Evolutionary conservation across 2,329 filamentous ascomycete genomes (phyloP).

Genomic region (Achaetomium macrosporum): DNA sequence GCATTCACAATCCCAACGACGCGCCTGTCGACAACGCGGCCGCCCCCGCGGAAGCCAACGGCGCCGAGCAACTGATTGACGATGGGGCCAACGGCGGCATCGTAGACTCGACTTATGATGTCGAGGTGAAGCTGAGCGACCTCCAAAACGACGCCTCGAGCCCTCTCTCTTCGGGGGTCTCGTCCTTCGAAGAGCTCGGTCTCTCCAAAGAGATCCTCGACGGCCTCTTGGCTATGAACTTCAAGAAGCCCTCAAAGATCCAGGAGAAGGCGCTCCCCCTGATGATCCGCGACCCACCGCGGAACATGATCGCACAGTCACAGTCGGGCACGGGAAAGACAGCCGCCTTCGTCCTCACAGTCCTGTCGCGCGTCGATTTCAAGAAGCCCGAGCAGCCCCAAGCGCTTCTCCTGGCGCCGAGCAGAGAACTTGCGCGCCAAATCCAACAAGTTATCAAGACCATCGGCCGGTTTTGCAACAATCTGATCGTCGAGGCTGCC

Average conservation of each 20-base stretch:
- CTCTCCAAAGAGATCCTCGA: slow-evolving; percentile 62
- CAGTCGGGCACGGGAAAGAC: slow-evolving; percentile 98
- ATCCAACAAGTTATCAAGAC: slow-evolving; percentile 78
- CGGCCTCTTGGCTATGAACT: slow-evolving; percentile 75
- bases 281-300: slow-evolving; percentile 77
- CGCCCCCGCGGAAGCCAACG: slow-evolving; percentile 11
- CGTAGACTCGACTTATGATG: slow-evolving; percentile 73
- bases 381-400: slow-evolving; percentile 64
- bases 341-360: slow-evolving; percentile 89
- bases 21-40: slow-evolving; percentile 23
- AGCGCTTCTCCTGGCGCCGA: slow-evolving; percentile 83
- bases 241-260: slow-evolving; percentile 94
- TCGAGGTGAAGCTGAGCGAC: slow-evolving; percentile 88
- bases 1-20: slow-evolving; percentile 42
- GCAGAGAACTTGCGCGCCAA: slow-evolving; percentile 89
- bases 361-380: slow-evolving; percentile 80
- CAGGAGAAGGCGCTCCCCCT: slow-evolving; percentile 91
- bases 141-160: slow-evolving; percentile 81
- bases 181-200: slow-evolving; percentile 76
- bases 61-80: slow-evolving; percentile 24
- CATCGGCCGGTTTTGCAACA: slow-evolving; percentile 78
- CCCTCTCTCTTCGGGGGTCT: slow-evolving; percentile 72
- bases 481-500: slow-evolving; percentile 70
- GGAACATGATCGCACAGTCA: slow-evolving; percentile 97
- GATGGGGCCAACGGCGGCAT: slow-evolving; percentile 40